Evolutionary conservation across 2,329 filamentous ascomycete genomes (phyloP), one percentile per base, ranked within the genome.

Genomic region (Aspergillus sp.): DNA sequence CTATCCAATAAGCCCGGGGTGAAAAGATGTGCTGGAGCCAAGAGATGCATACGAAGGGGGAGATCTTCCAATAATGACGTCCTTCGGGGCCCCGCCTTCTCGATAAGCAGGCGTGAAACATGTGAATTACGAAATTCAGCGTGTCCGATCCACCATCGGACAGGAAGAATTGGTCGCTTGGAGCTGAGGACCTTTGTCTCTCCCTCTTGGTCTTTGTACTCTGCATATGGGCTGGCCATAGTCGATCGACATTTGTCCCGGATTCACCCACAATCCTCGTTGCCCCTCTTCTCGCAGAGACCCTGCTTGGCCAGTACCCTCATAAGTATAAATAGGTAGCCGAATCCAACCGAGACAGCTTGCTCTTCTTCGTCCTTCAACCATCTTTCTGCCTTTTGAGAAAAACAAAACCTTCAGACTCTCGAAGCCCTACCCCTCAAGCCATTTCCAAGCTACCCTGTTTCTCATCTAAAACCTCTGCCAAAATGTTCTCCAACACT

Each of bases 401-500:
- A 18, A 20, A 18, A 16, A 31, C 16, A 46, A 22, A 18, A 42
- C 5, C 22, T 16, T 45, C 42, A 32, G 45, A 22, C 42, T 57
- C 57, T 39, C 36, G 55, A 47, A 52, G 32, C 18, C 55, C 55
- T 49, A n/a, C 36, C 50, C 26, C 4, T 9, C 26, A 29, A 9
- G 26, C 26, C 26, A 9, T 29, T 29, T 54, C 54, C 18, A 52
- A 18, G 20, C 52, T 49, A 54, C 36, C 50, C 42, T 36, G 31
- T 52, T n/a, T 42, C 16, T 42, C 36, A n/a, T 42, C 36, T 7
- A 14, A 42, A 42, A 58, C 36, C 54, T 57, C 42, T 20, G 49
- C 49, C 64, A 73, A 59, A 61, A 74, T 74, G 71, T 70, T 69
- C 61, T 65, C 70, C 63, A 49, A 65, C 56, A 70, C 71, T 56